Percentiles rank a stretch among this genome's conserved stretches.
Evolutionary conservation across 257 asterid species (phyloP).

Genomic region (Eustoma russellianum): DNA sequence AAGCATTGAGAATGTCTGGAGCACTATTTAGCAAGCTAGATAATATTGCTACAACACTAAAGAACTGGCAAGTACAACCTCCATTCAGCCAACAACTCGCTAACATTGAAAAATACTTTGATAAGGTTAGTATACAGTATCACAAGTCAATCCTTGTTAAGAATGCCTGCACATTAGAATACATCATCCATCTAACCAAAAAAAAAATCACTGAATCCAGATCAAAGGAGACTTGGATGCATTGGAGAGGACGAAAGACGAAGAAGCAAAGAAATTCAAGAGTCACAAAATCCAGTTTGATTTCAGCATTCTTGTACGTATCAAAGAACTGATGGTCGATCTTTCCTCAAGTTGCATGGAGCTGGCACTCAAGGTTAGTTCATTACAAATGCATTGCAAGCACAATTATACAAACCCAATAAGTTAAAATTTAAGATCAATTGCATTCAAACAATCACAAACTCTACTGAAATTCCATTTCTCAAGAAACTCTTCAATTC

Average conservation of each 20-base stretch:
- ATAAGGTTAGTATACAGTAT: slow-evolving; percentile 31
- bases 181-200: neutral
- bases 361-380: slow-evolving; percentile 68
- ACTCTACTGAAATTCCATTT: too few species aligned
- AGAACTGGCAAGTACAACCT: slow-evolving; percentile 43
- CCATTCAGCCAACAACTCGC: slow-evolving; percentile 55
- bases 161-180: neutral
- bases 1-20: slow-evolving; percentile 77
- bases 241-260: slow-evolving; percentile 72
- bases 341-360: slow-evolving; percentile 85
- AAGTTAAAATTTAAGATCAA: too few species aligned
- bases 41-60: slow-evolving; percentile 33
- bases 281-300: slow-evolving; percentile 73
- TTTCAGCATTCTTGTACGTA: slow-evolving; percentile 57
- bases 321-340: slow-evolving; percentile 77
- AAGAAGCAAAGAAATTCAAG: slow-evolving; percentile 57
- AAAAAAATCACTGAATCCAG: slow-evolving; percentile 13
- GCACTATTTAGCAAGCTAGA: slow-evolving; percentile 55
- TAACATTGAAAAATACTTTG: slow-evolving; percentile 62
- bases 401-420: too few species aligned
- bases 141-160: neutral
- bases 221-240: slow-evolving; percentile 73
- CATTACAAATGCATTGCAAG: too few species aligned
- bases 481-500: too few species aligned
- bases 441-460: too few species aligned